Base-by-base conservation (phyloP, 345 rosid species). In the Brassica rapa region DNA sequence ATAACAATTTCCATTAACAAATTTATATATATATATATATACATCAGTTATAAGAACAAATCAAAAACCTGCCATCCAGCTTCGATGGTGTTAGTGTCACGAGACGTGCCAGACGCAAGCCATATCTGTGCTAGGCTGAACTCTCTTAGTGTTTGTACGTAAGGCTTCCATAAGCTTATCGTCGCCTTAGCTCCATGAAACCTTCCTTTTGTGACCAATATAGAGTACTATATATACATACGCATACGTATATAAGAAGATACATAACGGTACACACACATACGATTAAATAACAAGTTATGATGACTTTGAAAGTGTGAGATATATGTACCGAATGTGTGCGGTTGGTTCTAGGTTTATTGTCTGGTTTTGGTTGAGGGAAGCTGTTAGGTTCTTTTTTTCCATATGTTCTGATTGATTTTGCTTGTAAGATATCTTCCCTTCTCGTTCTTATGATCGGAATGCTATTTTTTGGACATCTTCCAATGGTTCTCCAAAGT, bases 61-160 rank as follows among this genome's bases (percentile, higher is more conserved):
- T 56, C 11, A 21, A 56, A 5, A 53, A 59, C 62, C 62, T 55
- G 73, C 63, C 73, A 70, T 55, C 63, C 73, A 55, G 27, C 8
- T 32, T 70, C 63, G 14, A 70, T 32, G 46, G 0, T 30, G 16
- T 55, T 55, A 32, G 9, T 5, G 4, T 32, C 30, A 8, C 0
- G 0, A n/a, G 2, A 0, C 46, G 2, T 5, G 25, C 49, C 63
- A 10, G 30, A 41, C 30, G 0, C 0, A 53, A 70, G 0, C 63
- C 73, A 70, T 0, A 70, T 70, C 23, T 70, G 73, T 6, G 30
- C 49, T 70, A 55, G 30, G 19, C 73, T 70, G 12, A 55, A 70
- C 8, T 46, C 63, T 11, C 23, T 12, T 25, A 2, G 14, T 57
- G 62, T 21, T 70, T 32, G 27, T 33, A 70, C 51, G 59, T 19